Base-by-base conservation (phyloP, 2,329 filamentous ascomycete genomes). In the Aschersonia sp. region DNA sequence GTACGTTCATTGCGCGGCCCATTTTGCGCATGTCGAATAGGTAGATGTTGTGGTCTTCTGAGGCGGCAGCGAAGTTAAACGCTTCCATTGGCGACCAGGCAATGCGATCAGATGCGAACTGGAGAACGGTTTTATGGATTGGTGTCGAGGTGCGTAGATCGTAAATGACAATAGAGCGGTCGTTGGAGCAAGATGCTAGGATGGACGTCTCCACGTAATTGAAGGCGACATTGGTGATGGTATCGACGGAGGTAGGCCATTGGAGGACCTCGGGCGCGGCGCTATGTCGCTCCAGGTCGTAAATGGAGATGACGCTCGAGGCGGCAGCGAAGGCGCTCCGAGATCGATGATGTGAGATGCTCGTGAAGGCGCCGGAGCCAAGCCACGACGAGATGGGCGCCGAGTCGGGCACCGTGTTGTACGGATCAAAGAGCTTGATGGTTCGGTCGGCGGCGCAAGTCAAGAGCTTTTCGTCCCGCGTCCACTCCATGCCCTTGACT, bases 31-130 rank as follows among this genome's bases (percentile, higher is more conserved):
- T 94, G 65, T 98, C 92, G 59, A 98, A 98, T 51, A 96, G 77
- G 53, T 72, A 72, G 54, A 85, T 76, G 64, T 94, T 94, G 69
- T 96, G 91, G 60, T 97, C 92, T 70, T 98, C 92, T 56, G 85
- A 94, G 9, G 87, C 92, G 31, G 89, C 81, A 12, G 89, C 91
- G 59, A 97, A 83, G 68, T 97, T 95, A 73, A 94, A 94, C 5
- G 89, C 85, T 65, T 95, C 89, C 83, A 96, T 92, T 0, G 92
- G 92, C 56, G 96, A 96, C 88, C 91, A 98, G 43, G 84, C 76
- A 47, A 96, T 75, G 45, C 82, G 77, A 68, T 95, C 96, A 50
- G 80, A 84, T 40, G 89, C 80, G 55, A 98, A 84, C 47, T 78
- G 85, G 54, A 97, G 77, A 9, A 89, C 75, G 1, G 85, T 83